Percentiles rank a stretch among this genome's conserved stretches.
These are phyloP conservation scores for Cryptosporidium sp. DNA, from an alignment of 169 alveolate species.

Conservation along the genomic window DNA sequence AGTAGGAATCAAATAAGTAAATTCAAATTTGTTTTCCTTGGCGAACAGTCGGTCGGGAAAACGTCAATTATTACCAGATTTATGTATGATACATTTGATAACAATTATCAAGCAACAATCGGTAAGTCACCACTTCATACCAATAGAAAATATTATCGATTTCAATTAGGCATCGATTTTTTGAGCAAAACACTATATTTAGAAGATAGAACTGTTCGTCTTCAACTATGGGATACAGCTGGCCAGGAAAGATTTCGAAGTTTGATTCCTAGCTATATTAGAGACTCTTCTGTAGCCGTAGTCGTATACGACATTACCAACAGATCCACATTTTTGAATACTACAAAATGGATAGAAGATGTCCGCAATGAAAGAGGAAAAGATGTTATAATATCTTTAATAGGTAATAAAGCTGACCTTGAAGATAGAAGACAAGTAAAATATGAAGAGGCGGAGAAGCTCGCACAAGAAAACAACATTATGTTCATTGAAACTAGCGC, in stretches of 20 bases:
- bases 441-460: constrained; percentile 93
- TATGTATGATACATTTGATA: constrained; percentile 96
- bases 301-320: constrained; percentile 95
- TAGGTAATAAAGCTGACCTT: constrained; percentile 97
- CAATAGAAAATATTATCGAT: background rate
- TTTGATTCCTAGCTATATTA: constrained; percentile 95
- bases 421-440: constrained; percentile 90
- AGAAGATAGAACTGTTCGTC: constrained; percentile 95
- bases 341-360: constrained; percentile 96
- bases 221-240: constrained; percentile 99
- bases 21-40: constrained; percentile 94
- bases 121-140: constrained; percentile 68
- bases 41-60: constrained; percentile 98
- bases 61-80: constrained; percentile 97
- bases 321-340: constrained; percentile 87
- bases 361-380: constrained; percentile 95
- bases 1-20: constrained; percentile 80
- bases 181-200: constrained; percentile 94
- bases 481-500: constrained; percentile 97
- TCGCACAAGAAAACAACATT: constrained; percentile 90
- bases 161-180: constrained; percentile 94
- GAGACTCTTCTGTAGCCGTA: constrained; percentile 97
- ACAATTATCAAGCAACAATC: constrained; percentile 90
- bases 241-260: constrained; percentile 97
- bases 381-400: constrained; percentile 94